These are phyloP conservation scores for Tetrahymena thermophila DNA, from an alignment of 73 alveolate species.

Conservation along the genomic window DNA sequence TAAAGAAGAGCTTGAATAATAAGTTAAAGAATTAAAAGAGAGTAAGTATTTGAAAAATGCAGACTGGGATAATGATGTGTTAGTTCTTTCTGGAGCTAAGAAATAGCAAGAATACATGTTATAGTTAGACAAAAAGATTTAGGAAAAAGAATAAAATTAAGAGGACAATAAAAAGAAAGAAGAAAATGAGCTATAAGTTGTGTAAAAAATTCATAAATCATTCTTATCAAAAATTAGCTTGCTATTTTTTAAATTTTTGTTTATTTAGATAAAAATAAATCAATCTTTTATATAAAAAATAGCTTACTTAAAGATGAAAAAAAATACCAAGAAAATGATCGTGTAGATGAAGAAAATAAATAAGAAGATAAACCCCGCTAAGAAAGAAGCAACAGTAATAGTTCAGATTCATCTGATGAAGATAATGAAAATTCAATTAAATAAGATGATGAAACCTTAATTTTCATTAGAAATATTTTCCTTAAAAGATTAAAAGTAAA, in stretches of 20 bases:
- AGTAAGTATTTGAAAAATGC: conserved; percentile 19
- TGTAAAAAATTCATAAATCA: neutral
- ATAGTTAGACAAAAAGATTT: conserved; percentile 2
- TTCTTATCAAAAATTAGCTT: too few relatives aligned
- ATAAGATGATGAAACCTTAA: conserved; percentile 24
- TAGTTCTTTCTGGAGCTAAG: conserved; percentile 38
- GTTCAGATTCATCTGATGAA: conserved; percentile 1
- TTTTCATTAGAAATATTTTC: conserved; percentile 50
- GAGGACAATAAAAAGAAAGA: conserved; percentile 1
- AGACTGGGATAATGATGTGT: conserved; percentile 44
- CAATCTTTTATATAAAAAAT: neutral
- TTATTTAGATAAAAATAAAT: neutral
- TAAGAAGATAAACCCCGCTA: neutral
- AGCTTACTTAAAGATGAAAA: neutral
- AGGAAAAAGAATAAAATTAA: conserved; percentile 8
- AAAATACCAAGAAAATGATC: neutral
- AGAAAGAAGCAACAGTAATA: neutral
- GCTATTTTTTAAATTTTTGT: too few relatives aligned
- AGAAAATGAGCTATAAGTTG: neutral
- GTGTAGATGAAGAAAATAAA: neutral
- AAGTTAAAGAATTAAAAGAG: conserved; percentile 1
- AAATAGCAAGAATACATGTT: conserved; percentile 12
- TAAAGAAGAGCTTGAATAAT: conserved; percentile 19
- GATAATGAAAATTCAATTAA: neutral
- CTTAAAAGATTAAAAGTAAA: conserved; percentile 51